Percentiles rank a stretch among this genome's conserved stretches.
Conservation (phyloP, 441 rosid genomes). For the Jatropha multifida region DNA sequence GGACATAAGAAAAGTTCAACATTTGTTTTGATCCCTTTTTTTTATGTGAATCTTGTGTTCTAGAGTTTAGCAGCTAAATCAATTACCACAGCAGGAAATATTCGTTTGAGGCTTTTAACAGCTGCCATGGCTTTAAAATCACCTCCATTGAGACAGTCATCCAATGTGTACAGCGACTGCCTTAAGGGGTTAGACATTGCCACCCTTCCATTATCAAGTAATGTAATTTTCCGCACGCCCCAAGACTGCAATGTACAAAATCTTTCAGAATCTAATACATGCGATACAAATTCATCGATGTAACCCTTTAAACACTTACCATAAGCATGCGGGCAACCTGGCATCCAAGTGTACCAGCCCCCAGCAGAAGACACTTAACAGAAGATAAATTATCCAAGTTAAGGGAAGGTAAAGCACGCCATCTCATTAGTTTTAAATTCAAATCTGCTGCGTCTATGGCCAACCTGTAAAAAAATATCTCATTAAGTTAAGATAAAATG, state of each 20-base stretch:
- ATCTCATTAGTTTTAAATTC: constrained; percentile 92
- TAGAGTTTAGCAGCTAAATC: constrained; percentile 18
- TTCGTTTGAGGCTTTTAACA: constrained; percentile 73
- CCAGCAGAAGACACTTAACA: constrained; percentile 90
- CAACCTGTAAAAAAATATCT: constrained; percentile 46
- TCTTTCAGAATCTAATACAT: constrained; percentile 23
- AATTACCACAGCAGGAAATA: constrained; percentile 85
- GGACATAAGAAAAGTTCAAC: constrained; percentile 1
- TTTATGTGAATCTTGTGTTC: not conserved
- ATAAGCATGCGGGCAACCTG: constrained; percentile 95
- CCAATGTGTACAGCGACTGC: constrained; percentile 85
- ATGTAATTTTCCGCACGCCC: constrained; percentile 89
- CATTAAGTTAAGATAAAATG: constrained; percentile 15
- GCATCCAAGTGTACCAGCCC: constrained; percentile 98
- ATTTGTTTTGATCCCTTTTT: not conserved
- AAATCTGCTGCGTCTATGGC: constrained; percentile 91
- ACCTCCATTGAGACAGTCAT: constrained; percentile 82
- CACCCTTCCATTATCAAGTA: constrained; percentile 87
- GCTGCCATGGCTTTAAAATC: constrained; percentile 86
- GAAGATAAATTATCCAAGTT: constrained; percentile 65
- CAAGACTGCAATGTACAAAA: constrained; percentile 59
- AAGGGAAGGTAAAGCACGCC: constrained; percentile 96
- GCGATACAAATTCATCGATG: not conserved
- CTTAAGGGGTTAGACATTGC: constrained; percentile 98
- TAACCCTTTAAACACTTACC: constrained; percentile 43